phyloP scores from a whole-genome alignment of 192 early-diverging fungal genomes.

The Allomyces macrogynus region DNA sequence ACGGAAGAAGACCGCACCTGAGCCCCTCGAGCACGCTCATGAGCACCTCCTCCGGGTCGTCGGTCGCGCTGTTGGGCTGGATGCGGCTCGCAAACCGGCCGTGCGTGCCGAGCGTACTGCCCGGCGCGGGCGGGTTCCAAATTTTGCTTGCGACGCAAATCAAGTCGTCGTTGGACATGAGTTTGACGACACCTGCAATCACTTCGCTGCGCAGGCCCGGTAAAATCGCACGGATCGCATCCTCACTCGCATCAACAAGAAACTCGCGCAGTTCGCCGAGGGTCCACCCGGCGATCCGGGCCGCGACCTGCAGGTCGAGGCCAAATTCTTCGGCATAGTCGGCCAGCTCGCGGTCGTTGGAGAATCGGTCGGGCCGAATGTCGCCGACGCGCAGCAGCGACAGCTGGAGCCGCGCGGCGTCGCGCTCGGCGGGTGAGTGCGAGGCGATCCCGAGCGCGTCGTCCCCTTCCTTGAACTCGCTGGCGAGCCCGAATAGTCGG shows the following conservation, averaged over 20 bases:
- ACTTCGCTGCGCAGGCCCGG: conserved; percentile 2
- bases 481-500: neutral
- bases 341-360: neutral
- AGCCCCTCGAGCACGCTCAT: neutral
- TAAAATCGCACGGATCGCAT: neutral
- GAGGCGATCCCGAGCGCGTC: neutral
- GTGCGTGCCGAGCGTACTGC: neutral
- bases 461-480: conserved; percentile 2
- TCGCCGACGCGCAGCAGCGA: neutral
- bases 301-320: neutral
- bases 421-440: neutral
- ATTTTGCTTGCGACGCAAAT: neutral
- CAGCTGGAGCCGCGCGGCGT: neutral
- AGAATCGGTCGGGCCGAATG: neutral
- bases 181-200: conserved; percentile 1
- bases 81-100: neutral
- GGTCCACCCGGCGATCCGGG: neutral
- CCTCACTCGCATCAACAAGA: neutral
- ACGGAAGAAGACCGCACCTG: neutral
- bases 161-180: conserved; percentile 1
- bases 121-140: neutral
- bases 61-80: neutral
- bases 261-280: neutral
- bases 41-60: conserved; percentile 1
- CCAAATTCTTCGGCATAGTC: neutral